A percentile compares a stretch with the other conserved stretches of the same genome.
phyloP scores from a whole-genome alignment of 768 basidiomycete species.

The Serendipita indica region DNA sequence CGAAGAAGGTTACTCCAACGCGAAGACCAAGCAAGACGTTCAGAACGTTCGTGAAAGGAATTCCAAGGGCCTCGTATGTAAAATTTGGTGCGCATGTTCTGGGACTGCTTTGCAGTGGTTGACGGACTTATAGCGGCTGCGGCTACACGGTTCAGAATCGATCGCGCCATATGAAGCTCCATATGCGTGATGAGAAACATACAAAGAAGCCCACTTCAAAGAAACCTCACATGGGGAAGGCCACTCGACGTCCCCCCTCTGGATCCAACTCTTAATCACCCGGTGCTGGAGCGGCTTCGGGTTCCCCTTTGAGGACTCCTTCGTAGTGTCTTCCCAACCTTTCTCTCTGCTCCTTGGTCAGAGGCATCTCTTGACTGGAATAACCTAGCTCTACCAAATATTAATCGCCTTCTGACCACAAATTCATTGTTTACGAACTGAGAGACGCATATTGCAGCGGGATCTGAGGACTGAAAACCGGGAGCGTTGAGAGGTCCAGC shows the following conservation, averaged over 20 bases:
- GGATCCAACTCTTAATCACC: neutral
- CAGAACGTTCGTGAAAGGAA: neutral
- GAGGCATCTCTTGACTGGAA: slow-evolving; percentile 35
- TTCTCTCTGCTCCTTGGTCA: slow-evolving; percentile 41
- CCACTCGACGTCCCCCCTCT: too few relatives aligned
- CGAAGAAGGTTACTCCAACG: neutral
- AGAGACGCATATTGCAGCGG: slow-evolving; percentile 55
- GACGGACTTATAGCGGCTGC: neutral
- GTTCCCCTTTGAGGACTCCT: slow-evolving; percentile 11
- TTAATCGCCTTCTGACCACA: neutral
- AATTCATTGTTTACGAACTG: slow-evolving; percentile 27
- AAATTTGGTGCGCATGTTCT: neutral
- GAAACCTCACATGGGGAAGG: neutral
- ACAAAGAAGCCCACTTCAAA: too few relatives aligned
- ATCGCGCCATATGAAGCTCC: neutral
- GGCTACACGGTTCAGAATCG: neutral
- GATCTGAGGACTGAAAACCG: slow-evolving; percentile 35
- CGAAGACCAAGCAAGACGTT: too few relatives aligned
- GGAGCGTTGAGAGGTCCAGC: slow-evolving; percentile 44
- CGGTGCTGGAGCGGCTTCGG: slow-evolving; percentile 14
- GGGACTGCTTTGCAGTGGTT: neutral
- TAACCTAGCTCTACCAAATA: slow-evolving; percentile 46
- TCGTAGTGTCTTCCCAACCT: slow-evolving; percentile 12
- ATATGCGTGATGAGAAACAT: too few relatives aligned
- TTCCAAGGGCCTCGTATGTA: neutral